phyloP scores from a whole-genome alignment of 257 asterid genomes.

The Fraxinus excelsior region DNA sequence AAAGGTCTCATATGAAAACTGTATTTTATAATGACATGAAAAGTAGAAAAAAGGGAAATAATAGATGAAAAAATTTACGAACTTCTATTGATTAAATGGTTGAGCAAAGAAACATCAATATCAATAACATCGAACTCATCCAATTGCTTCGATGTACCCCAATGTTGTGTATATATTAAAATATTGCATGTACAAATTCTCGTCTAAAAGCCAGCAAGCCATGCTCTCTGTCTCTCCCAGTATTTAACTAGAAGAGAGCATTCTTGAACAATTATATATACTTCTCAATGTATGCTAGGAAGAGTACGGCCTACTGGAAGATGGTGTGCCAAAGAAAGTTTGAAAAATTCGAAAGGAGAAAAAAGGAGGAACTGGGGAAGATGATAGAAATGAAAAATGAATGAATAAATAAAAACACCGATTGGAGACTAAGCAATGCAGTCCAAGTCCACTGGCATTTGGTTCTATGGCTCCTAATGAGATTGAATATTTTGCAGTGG shows the following conservation, averaged over 20 bases:
- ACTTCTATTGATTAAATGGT: neutral
- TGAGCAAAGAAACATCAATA: neutral
- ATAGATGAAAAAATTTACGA: neutral
- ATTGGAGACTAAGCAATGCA: neutral
- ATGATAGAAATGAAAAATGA: neutral
- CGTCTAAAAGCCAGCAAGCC: neutral
- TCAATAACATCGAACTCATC: neutral
- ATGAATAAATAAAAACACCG: neutral
- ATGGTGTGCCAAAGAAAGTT: neutral
- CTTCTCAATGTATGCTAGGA: neutral
- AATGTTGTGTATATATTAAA: neutral
- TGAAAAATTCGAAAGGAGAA: neutral
- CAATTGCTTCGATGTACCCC: neutral
- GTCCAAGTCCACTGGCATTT: neutral
- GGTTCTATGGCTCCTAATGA: neutral
- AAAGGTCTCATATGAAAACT: no score
- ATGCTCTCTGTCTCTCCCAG: neutral
- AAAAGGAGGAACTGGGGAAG: neutral
- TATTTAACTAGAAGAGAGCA: neutral
- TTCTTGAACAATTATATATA: neutral
- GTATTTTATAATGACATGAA: neutral
- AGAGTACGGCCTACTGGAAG: neutral
- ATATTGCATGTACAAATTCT: neutral
- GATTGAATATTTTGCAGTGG: neutral
- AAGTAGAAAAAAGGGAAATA: neutral